These are phyloP conservation scores for Atalantia buxifolia DNA, from an alignment of 345 rosid species.

Conservation along the genomic window DNA sequence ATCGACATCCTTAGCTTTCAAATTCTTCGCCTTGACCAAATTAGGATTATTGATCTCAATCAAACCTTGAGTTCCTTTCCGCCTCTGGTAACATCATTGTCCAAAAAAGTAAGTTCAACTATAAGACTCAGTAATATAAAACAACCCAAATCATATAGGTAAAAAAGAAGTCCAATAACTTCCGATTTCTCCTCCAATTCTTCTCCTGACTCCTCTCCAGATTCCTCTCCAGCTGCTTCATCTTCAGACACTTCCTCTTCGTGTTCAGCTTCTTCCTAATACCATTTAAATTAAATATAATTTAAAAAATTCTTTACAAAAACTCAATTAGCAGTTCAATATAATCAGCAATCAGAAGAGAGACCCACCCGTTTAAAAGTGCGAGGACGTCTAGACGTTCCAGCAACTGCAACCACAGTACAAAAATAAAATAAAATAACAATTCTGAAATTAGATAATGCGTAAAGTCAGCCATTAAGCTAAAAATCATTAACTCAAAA, in stretches of 20 bases:
- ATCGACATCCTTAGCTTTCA: slow-evolving; percentile 60
- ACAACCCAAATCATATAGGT: neutral
- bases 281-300: neutral
- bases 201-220: slow-evolving; percentile 59
- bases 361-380: slow-evolving; percentile 41
- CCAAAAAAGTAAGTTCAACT: slow-evolving; percentile 3
- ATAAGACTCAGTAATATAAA: neutral
- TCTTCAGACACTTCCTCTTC: slow-evolving; percentile 49
- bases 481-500: neutral
- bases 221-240: slow-evolving; percentile 35
- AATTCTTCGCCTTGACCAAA: slow-evolving; percentile 59
- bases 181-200: slow-evolving; percentile 53
- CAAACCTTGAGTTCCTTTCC: slow-evolving; percentile 75
- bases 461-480: neutral
- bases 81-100: slow-evolving; percentile 45
- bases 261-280: slow-evolving; percentile 57
- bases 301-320: neutral
- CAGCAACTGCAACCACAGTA: slow-evolving; percentile 41
- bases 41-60: slow-evolving; percentile 91
- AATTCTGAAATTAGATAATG: neutral
- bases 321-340: neutral
- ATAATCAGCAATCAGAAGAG: neutral
- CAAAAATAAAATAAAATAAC: neutral
- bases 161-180: slow-evolving; percentile 27
- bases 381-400: slow-evolving; percentile 52